Conservation (phyloP, 805 yeast genomes). For the Blastobotrys muscicola region DNA sequence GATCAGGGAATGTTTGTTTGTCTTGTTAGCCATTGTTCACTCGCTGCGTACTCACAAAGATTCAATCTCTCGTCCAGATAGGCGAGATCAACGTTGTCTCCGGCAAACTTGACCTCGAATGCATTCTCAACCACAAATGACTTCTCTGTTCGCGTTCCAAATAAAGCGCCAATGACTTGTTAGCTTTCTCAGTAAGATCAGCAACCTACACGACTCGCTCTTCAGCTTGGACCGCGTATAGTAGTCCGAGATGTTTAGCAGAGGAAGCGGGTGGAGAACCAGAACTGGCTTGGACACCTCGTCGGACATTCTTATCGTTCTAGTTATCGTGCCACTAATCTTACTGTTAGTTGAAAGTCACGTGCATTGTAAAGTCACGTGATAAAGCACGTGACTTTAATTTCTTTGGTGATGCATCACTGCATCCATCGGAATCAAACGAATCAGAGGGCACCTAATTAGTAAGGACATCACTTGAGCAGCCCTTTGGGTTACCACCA, state of each 20-base stretch:
- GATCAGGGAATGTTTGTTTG: conserved; percentile 22
- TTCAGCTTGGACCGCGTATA: conserved; percentile 20
- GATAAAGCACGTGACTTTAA: neutral
- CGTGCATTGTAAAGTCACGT: too few species aligned
- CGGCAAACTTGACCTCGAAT: conserved; percentile 20
- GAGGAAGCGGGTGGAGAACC: conserved; percentile 27
- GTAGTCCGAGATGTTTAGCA: conserved; percentile 29
- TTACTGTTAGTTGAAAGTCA: too few species aligned
- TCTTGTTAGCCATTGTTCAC: conserved; percentile 10
- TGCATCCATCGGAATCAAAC: too few species aligned
- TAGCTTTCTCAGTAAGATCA: conserved; percentile 1
- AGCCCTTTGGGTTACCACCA: neutral
- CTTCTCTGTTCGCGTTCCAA: conserved; percentile 24
- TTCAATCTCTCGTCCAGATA: conserved; percentile 17
- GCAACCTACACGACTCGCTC: conserved; percentile 13
- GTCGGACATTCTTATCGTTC: neutral
- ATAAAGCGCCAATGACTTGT: conserved; percentile 26
- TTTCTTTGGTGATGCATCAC: neutral
- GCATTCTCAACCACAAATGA: conserved; percentile 25
- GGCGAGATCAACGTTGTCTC: conserved; percentile 17
- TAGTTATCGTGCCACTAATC: neutral
- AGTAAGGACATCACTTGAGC: too few species aligned
- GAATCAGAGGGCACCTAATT: too few species aligned
- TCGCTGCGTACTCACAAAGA: conserved; percentile 16
- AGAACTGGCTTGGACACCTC: conserved; percentile 5